Evolutionary conservation across 805 yeast genomes (phyloP).

Genomic region (Nematodospora valgi): DNA sequence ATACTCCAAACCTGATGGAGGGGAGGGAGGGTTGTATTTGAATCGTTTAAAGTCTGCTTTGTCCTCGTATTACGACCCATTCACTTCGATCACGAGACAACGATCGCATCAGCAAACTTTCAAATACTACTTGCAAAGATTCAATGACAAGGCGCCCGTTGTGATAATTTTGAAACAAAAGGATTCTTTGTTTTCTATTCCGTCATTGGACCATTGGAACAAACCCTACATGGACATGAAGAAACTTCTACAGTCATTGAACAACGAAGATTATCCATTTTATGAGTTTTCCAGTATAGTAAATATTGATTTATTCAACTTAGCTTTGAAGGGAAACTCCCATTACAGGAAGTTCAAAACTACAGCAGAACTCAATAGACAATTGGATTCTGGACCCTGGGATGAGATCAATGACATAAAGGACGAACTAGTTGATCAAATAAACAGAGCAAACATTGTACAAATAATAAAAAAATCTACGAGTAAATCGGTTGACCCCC

Average conservation of each 20-base stretch:
- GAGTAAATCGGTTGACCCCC: too few species aligned
- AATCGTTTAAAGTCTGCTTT: too few species aligned
- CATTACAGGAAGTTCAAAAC: too few species aligned
- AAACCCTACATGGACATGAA: constrained; percentile 13
- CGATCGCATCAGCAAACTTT: neutral
- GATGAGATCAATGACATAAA: too few species aligned
- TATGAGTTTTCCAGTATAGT: neutral
- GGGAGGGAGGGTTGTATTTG: too few species aligned
- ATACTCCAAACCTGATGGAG: too few species aligned
- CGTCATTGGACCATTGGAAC: constrained; percentile 10
- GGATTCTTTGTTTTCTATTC: constrained; percentile 24
- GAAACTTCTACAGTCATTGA: neutral
- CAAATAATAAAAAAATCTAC: too few species aligned
- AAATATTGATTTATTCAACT: constrained; percentile 22
- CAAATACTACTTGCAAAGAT: neutral
- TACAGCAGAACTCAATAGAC: too few species aligned
- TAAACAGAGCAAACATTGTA: too few species aligned
- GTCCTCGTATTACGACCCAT: constrained; percentile 10
- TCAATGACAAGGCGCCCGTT: constrained; percentile 28
- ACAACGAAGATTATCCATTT: too few species aligned
- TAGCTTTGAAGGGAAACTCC: constrained; percentile 16
- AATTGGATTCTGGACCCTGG: too few species aligned
- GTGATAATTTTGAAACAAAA: constrained; percentile 25
- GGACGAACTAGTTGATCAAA: too few species aligned
- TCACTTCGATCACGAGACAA: constrained; percentile 1